Percentiles rank a stretch among this genome's conserved stretches.
Evolutionary conservation across 345 rosid species (phyloP).

Genomic region (Linum trigynum): DNA sequence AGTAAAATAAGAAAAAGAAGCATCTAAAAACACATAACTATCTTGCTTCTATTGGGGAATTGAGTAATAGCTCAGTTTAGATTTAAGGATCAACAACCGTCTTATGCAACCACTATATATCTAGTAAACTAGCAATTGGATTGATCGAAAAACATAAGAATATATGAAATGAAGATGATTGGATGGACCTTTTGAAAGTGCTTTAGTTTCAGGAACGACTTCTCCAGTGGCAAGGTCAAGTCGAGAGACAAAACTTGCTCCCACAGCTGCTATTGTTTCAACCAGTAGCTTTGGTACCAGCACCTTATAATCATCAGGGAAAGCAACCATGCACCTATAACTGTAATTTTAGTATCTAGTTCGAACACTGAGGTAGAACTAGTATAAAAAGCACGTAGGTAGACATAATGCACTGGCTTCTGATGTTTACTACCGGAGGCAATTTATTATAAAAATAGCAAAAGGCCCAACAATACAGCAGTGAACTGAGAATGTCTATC

Average conservation of each 20-base stretch:
- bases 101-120: slow-evolving; percentile 2
- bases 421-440: too few relatives aligned
- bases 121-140: neutral
- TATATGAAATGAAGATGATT: neutral
- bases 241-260: slow-evolving; percentile 68
- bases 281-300: slow-evolving; percentile 74
- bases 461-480: too few relatives aligned
- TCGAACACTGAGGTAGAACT: neutral
- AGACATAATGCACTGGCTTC: too few relatives aligned
- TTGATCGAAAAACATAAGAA: neutral
- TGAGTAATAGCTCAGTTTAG: neutral
- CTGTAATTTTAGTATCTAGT: slow-evolving; percentile 3
- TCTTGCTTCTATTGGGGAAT: neutral
- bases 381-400: neutral
- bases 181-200: slow-evolving; percentile 69
- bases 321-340: slow-evolving; percentile 85
- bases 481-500: too few relatives aligned
- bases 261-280: slow-evolving; percentile 76
- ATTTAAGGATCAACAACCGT: slow-evolving; percentile 3
- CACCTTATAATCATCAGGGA: slow-evolving; percentile 76
- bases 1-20: neutral
- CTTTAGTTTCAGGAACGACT: slow-evolving; percentile 85
- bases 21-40: neutral
- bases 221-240: slow-evolving; percentile 82
- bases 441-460: too few relatives aligned